Evolutionary conservation across 2,329 filamentous ascomycete genomes (phyloP).

Genomic region (Curvularia sp.): DNA sequence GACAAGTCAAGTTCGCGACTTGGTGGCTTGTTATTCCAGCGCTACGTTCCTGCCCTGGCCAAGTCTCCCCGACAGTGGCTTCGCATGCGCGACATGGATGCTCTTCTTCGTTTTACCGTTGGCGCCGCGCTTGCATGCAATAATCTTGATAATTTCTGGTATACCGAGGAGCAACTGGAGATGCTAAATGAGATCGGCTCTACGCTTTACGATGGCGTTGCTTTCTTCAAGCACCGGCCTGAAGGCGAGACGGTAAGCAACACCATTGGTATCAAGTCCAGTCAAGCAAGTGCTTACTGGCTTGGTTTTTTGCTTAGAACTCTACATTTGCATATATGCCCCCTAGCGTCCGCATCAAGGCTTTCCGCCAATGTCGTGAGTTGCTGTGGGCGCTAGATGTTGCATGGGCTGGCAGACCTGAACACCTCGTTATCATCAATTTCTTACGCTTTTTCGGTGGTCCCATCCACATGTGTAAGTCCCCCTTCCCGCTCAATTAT

Average conservation of each 20-base stretch:
- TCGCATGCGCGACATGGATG: constrained; percentile 47
- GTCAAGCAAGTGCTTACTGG: not conserved
- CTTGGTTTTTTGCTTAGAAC: no score
- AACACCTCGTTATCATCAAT: constrained; percentile 5
- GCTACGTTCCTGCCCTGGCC: constrained; percentile 39
- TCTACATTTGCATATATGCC: constrained; percentile 44
- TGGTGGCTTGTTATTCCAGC: constrained; percentile 33
- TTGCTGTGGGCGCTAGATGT: constrained; percentile 46
- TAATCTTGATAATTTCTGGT: constrained; percentile 32
- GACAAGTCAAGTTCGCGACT: constrained; percentile 26
- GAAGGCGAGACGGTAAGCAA: constrained; percentile 40
- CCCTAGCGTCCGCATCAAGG: constrained; percentile 27
- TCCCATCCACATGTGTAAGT: constrained; percentile 12
- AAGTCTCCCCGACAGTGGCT: constrained; percentile 37
- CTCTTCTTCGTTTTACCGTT: constrained; percentile 43
- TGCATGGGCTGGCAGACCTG: constrained; percentile 1
- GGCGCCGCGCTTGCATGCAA: constrained; percentile 44
- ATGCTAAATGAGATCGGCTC: constrained; percentile 32
- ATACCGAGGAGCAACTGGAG: constrained; percentile 21
- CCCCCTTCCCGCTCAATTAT: no score
- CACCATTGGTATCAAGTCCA: not conserved
- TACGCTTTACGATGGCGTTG: constrained; percentile 43
- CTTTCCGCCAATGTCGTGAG: constrained; percentile 36
- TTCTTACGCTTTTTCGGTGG: constrained; percentile 13
- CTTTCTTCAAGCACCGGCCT: constrained; percentile 46